Base-by-base conservation (phyloP, 352 stramenopile species). In the Pythium aquatile region DNA sequence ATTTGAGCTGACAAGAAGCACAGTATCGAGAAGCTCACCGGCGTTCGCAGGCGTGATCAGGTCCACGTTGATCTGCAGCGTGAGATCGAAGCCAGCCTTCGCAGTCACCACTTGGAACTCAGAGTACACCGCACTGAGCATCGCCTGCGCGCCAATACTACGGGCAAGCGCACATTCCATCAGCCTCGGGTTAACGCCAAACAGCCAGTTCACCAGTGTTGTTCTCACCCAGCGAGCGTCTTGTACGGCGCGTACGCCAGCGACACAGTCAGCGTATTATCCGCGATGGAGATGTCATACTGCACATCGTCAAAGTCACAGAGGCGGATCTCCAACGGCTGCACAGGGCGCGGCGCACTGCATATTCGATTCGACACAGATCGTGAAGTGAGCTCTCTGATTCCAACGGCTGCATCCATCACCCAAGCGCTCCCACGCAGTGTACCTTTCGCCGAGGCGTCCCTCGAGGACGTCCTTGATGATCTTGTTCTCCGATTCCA, bases 221-320 rank as follows among this genome's bases (percentile, higher is more conserved):
- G 3, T 49, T 49, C 42, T 24, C 57, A 93, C 84, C 75, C 75
- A 65, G 87, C 79, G 37, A 93, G 58, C 39, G 72, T 63, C 73
- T 91, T 88, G 73, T 84, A 91, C 13, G 84, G 84, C 48, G 83
- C 77, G 62, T 94, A 94, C 49, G 80, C 78, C 66, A 94, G 81
- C 26, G 83, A 92, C 59, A 94, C 68, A 26, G 82, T 81, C 47
- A 94, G 66, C 62, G 73, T 65, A 64, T 81, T 87, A 63, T 84
- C 73, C 32, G 58, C 78, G 57, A 94, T 93, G 29, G 83, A 93
- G 61, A 93, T 66, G 59, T 91, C 81, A 67, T 93, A 92, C 71
- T 94, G 84, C 49, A 90, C 82, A 74, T 94, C 86, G 74, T 94
- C 86, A 76, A 94, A 94, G 59, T 94, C 86, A 62, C 84, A 93